These are phyloP conservation scores for Eucalyptus regnans DNA, from an alignment of 345 rosid species.

Conservation along the genomic window DNA sequence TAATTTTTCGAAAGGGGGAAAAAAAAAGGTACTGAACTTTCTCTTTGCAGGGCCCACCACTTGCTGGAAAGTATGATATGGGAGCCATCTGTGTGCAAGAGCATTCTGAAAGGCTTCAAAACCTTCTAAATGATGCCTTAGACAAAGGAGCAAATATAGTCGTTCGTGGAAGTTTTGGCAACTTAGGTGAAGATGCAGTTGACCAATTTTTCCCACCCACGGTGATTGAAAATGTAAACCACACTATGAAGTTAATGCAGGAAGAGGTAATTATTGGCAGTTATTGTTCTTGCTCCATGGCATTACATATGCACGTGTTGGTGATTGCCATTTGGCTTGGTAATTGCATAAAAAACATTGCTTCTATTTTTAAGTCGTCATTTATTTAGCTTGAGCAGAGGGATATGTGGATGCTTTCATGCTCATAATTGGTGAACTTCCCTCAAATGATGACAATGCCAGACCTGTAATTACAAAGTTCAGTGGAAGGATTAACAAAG, in stretches of 20 bases:
- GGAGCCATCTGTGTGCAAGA: constrained; percentile 96
- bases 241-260: constrained; percentile 87
- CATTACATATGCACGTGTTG: background rate
- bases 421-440: background rate
- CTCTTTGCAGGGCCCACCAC: constrained; percentile 82
- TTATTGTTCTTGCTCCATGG: background rate
- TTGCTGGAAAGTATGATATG: constrained; percentile 87
- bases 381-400: background rate
- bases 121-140: constrained; percentile 74
- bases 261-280: constrained; percentile 55
- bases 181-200: constrained; percentile 81
- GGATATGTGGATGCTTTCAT: background rate
- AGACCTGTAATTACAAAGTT: background rate
- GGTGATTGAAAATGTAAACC: constrained; percentile 70
- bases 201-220: constrained; percentile 98
- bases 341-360: background rate
- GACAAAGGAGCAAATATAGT: constrained; percentile 87
- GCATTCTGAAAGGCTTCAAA: constrained; percentile 85
- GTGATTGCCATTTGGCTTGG: background rate
- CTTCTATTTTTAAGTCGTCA: background rate
- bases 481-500: background rate
- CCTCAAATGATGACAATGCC: background rate
- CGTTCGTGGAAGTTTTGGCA: constrained; percentile 94
- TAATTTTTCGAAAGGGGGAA: background rate
- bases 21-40: background rate